Evolutionary conservation across 192 early-diverging fungal genomes (phyloP).

Genomic region (Linderina pennispora): DNA sequence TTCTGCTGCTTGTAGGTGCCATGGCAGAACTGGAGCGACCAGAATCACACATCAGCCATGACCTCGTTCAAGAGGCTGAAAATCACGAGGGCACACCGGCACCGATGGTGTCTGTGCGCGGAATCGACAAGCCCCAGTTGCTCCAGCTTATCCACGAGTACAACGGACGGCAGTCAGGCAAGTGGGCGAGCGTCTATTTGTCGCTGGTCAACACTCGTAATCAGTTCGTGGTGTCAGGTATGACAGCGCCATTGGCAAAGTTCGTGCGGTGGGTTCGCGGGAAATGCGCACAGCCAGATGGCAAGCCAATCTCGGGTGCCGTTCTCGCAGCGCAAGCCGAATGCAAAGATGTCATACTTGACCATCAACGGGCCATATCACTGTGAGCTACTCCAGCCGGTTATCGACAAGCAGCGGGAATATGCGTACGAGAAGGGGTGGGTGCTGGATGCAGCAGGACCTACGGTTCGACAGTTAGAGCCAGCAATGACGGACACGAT

Average conservation of each 20-base stretch:
- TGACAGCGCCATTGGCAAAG: neutral
- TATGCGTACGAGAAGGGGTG: conserved; percentile 17
- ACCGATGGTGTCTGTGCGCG: conserved; percentile 29
- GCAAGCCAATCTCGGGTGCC: conserved; percentile 68
- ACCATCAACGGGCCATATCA: conserved; percentile 83
- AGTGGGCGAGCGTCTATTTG: conserved; percentile 5
- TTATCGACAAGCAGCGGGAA: neutral
- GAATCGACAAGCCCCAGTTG: conserved; percentile 1
- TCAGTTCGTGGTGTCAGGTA: conserved; percentile 20
- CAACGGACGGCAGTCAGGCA: conserved; percentile 3
- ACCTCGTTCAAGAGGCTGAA: neutral
- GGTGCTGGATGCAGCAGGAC: conserved; percentile 11
- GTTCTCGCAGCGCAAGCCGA: conserved; percentile 71
- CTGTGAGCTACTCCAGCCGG: conserved; percentile 5
- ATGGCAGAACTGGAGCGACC: conserved; percentile 60
- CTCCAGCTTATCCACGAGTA: conserved; percentile 4
- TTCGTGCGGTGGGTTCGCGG: conserved; percentile 5
- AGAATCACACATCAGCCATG: neutral
- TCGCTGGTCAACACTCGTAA: conserved; percentile 14
- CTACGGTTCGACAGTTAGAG: no score
- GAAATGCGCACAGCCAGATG: conserved; percentile 4
- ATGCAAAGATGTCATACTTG: conserved; percentile 72
- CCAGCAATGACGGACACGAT: no score
- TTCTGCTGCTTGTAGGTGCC: conserved; percentile 80
- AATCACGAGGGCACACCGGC: neutral